Evolutionary conservation across 257 asterid species (phyloP).

Genomic region (Forsythia viridissima): DNA sequence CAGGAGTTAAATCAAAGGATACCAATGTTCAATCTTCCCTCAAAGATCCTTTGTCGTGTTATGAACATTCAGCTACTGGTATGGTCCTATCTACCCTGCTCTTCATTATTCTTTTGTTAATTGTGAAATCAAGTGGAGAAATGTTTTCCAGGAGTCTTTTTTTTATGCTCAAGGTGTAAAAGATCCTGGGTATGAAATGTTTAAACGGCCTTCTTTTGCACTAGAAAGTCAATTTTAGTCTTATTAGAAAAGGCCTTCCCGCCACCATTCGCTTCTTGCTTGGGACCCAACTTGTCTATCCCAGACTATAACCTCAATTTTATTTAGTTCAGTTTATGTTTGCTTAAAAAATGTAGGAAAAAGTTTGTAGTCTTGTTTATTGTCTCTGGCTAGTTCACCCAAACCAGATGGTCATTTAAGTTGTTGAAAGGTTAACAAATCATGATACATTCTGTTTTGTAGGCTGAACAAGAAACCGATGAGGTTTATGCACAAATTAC

Average conservation of each 20-base stretch:
- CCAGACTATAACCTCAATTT: background rate
- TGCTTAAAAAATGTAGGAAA: no score
- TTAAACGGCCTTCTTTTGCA: background rate
- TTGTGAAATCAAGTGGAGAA: background rate
- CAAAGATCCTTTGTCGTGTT: conserved; percentile 63
- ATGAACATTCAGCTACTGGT: conserved; percentile 50
- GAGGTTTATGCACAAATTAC: conserved; percentile 56
- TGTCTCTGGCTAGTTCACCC: background rate
- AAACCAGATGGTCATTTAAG: background rate
- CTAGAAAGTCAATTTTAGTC: no score
- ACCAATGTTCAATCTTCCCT: conserved; percentile 48
- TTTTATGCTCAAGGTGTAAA: background rate
- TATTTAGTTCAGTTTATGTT: background rate
- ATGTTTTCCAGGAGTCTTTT: background rate
- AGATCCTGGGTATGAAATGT: background rate
- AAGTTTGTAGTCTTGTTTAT: background rate
- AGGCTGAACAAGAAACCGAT: conserved; percentile 58
- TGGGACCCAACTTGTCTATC: background rate
- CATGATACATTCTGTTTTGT: background rate
- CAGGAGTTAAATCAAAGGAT: conserved; percentile 49
- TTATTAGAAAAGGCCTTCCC: no score
- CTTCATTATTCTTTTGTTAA: background rate
- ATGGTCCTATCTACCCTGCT: conserved; percentile 10
- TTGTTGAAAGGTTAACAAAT: background rate
- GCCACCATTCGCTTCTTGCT: no score